A percentile compares a stretch with the other conserved stretches of the same genome.
Conservation (phyloP, 371 early-diverging fungal genomes). For the Paraphysoderma sedebokerense region DNA sequence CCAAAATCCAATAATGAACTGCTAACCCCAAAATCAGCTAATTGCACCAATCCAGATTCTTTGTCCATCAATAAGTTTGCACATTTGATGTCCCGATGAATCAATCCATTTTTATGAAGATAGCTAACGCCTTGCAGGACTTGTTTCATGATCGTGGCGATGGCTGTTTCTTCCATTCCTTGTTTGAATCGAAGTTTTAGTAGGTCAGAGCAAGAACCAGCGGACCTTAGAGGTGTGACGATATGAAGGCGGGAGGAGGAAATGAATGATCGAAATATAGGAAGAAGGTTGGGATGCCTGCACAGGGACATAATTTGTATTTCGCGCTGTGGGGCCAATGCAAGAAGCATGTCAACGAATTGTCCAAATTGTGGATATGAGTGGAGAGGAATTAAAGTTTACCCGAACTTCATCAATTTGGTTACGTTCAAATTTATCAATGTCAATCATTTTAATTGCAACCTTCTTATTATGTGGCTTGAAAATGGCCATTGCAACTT, state of each 20-base stretch:
- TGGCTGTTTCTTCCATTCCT: conserved; percentile 9
- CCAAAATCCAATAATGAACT: conserved; percentile 9
- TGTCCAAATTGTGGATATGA: conserved; percentile 10
- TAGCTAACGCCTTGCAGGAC: conserved; percentile 14
- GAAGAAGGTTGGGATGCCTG: conserved; percentile 42
- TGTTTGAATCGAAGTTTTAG: neutral
- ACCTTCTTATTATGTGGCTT: conserved; percentile 6
- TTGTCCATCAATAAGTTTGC: conserved; percentile 13
- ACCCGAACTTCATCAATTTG: conserved; percentile 17
- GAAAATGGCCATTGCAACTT: conserved; percentile 3
- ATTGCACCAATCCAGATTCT: conserved; percentile 4
- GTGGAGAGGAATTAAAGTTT: conserved; percentile 9
- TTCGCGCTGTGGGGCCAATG: conserved; percentile 15
- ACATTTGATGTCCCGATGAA: conserved; percentile 30
- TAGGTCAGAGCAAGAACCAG: conserved; percentile 19
- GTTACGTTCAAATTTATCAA: conserved; percentile 15
- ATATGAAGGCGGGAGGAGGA: conserved; percentile 34
- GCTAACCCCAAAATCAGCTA: conserved; percentile 25
- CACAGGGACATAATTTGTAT: conserved; percentile 57
- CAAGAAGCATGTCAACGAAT: neutral
- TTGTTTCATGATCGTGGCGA: conserved; percentile 10
- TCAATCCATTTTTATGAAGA: conserved; percentile 11
- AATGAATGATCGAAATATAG: conserved; percentile 47
- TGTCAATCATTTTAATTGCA: conserved; percentile 19
- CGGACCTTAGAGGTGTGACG: conserved; percentile 44